Conservation (phyloP, 73 alveolate genomes). For the Paramecium caudatum region DNA sequence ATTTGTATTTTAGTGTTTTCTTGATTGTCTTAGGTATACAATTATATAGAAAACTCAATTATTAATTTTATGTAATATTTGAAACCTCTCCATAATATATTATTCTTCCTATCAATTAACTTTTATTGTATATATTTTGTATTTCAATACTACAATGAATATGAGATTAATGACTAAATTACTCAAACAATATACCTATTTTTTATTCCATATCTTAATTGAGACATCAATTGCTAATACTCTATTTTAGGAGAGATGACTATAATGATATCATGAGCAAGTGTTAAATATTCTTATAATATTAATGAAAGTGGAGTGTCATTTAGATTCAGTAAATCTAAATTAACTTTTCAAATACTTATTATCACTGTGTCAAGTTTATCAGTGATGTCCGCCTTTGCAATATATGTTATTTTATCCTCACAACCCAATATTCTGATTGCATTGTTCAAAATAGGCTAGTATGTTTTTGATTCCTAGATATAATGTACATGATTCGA, state of each 20-base stretch:
- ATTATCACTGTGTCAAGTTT: slow-evolving; percentile 33
- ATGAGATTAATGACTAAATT: background rate
- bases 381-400: slow-evolving; percentile 24
- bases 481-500: slow-evolving; percentile 1
- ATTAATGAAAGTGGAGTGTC: background rate
- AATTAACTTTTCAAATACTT: background rate
- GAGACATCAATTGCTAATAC: slow-evolving; percentile 17
- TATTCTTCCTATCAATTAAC: background rate
- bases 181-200: background rate
- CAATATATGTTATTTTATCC: background rate
- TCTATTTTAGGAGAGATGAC: slow-evolving; percentile 32
- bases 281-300: slow-evolving; percentile 25
- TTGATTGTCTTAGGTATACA: background rate
- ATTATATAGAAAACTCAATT: slow-evolving; percentile 28
- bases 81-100: slow-evolving; percentile 63
- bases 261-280: slow-evolving; percentile 49
- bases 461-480: background rate
- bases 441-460: background rate
- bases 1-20: background rate
- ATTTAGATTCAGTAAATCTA: background rate
- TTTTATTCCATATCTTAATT: slow-evolving; percentile 8
- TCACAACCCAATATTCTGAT: background rate
- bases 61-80: slow-evolving; percentile 47
- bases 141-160: slow-evolving; percentile 56
- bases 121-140: background rate